These are phyloP conservation scores for Hericium erinaceus DNA, from an alignment of 768 basidiomycete genomes.

Conservation along the genomic window DNA sequence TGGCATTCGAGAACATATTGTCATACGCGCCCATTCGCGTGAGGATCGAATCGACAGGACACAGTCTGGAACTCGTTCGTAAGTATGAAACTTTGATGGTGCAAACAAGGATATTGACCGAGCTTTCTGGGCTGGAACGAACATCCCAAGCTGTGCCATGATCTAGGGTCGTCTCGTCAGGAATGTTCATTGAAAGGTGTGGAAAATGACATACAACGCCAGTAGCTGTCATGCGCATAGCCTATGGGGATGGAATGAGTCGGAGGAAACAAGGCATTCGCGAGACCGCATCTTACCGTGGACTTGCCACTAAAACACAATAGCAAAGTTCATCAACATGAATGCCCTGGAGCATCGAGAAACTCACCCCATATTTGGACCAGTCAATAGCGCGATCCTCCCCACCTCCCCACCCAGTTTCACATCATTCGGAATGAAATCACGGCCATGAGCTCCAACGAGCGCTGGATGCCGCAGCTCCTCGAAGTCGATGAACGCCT, in stretches of 20 bases:
- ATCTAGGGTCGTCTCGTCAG: constrained; percentile 32
- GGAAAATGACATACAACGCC: constrained; percentile 53
- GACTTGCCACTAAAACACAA: constrained; percentile 53
- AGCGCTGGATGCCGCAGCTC: constrained; percentile 86
- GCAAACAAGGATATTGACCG: constrained; percentile 33
- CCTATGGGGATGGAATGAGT: constrained; percentile 26
- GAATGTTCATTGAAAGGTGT: too few relatives aligned
- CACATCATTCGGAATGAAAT: constrained; percentile 92
- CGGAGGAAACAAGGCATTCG: neutral
- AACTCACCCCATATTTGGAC: constrained; percentile 85
- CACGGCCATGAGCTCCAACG: constrained; percentile 50
- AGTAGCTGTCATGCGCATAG: constrained; percentile 93
- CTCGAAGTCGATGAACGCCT: constrained; percentile 80
- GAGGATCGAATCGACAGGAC: constrained; percentile 84
- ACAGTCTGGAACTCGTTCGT: constrained; percentile 40
- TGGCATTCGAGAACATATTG: constrained; percentile 89
- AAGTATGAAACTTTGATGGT: neutral
- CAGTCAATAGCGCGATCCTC: constrained; percentile 80
- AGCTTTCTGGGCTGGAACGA: constrained; percentile 79
- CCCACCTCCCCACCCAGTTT: constrained; percentile 70
- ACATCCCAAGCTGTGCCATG: constrained; percentile 94
- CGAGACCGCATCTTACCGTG: constrained; percentile 35
- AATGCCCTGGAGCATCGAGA: neutral
- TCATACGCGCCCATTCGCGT: constrained; percentile 99
- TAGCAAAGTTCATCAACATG: neutral